phyloP scores from a whole-genome alignment of 2,329 filamentous ascomycete genomes.

The Trichoderma oligosporum region DNA sequence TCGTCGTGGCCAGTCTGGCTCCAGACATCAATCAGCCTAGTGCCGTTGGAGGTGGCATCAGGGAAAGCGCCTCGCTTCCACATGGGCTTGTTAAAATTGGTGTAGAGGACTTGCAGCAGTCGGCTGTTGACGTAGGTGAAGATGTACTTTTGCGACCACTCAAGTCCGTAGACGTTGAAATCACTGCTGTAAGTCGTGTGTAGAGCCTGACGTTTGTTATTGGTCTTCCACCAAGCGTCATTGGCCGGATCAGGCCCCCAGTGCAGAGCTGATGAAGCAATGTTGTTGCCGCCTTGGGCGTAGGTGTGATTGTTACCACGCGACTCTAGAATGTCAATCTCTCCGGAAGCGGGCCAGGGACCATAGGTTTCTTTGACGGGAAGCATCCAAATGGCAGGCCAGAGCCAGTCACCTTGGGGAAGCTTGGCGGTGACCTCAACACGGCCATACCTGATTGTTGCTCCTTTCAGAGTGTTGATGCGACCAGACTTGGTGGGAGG shows the following conservation, averaged over 20 bases:
- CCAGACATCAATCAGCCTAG: constrained; percentile 62
- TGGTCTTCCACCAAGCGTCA: constrained; percentile 80
- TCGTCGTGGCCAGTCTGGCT: constrained; percentile 54
- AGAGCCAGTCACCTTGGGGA: constrained; percentile 78
- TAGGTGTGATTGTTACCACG: constrained; percentile 81
- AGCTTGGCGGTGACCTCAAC: constrained; percentile 76
- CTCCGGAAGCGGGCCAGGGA: constrained; percentile 72
- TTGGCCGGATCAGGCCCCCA: constrained; percentile 71
- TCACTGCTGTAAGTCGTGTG: constrained; percentile 67
- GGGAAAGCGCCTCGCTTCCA: constrained; percentile 69
- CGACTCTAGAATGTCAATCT: constrained; percentile 79
- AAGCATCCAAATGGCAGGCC: constrained; percentile 92
- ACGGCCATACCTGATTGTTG: constrained; percentile 73
- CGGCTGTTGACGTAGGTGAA: constrained; percentile 83
- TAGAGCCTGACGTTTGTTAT: constrained; percentile 69
- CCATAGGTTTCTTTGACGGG: constrained; percentile 70
- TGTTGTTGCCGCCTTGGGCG: constrained; percentile 72
- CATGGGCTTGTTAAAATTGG: constrained; percentile 65
- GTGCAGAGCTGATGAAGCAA: constrained; percentile 73
- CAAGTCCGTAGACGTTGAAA: constrained; percentile 75
- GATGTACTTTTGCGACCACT: constrained; percentile 85
- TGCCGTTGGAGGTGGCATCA: constrained; percentile 60
- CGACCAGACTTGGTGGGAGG: constrained; percentile 75
- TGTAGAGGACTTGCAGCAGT: constrained; percentile 76
- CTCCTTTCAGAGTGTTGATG: constrained; percentile 68